Evolutionary conservation across 129 eudicot species (phyloP).

Genomic region (Lactuca sativa): DNA sequence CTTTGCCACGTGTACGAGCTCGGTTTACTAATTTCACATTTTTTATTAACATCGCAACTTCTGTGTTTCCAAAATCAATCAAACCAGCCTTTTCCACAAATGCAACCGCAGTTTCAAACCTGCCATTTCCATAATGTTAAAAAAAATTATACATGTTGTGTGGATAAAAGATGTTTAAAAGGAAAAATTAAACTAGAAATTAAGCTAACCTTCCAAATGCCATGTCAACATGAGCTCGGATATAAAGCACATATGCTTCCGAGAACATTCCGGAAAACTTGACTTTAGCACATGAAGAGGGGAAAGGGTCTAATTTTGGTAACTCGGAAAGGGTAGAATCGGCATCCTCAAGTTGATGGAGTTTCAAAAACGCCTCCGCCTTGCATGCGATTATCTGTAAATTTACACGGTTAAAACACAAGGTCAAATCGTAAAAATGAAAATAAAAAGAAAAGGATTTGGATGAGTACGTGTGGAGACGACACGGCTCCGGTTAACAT

Average conservation of each 20-base stretch:
- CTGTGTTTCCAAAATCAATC: slow-evolving; percentile 44
- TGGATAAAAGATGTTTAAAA: neutral
- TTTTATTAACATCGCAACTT: slow-evolving; percentile 48
- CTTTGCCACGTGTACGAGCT: slow-evolving; percentile 56
- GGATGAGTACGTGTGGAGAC: slow-evolving; percentile 47
- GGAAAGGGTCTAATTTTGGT: slow-evolving; percentile 48
- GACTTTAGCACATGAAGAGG: slow-evolving; percentile 41
- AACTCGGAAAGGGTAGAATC: slow-evolving; percentile 41
- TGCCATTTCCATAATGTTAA: slow-evolving; percentile 31
- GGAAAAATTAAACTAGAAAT: neutral
- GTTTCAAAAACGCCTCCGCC: slow-evolving; percentile 61
- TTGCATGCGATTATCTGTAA: slow-evolving; percentile 52
- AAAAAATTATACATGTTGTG: no score
- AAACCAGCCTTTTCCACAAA: slow-evolving; percentile 50
- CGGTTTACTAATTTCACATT: slow-evolving; percentile 41
- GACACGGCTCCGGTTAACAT: slow-evolving; percentile 51
- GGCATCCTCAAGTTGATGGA: slow-evolving; percentile 49
- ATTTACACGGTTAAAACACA: slow-evolving; percentile 8
- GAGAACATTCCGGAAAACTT: slow-evolving; percentile 47
- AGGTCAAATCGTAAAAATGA: neutral
- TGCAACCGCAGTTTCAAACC: slow-evolving; percentile 54
- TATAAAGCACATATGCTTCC: slow-evolving; percentile 51
- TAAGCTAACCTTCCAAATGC: slow-evolving; percentile 53
- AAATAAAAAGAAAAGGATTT: neutral
- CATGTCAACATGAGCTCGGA: slow-evolving; percentile 56